A percentile compares a stretch with the other conserved stretches of the same genome.
These are phyloP conservation scores for Fusarium sp. DNA, from an alignment of 2,329 filamentous ascomycete species.

Conservation along the genomic window DNA sequence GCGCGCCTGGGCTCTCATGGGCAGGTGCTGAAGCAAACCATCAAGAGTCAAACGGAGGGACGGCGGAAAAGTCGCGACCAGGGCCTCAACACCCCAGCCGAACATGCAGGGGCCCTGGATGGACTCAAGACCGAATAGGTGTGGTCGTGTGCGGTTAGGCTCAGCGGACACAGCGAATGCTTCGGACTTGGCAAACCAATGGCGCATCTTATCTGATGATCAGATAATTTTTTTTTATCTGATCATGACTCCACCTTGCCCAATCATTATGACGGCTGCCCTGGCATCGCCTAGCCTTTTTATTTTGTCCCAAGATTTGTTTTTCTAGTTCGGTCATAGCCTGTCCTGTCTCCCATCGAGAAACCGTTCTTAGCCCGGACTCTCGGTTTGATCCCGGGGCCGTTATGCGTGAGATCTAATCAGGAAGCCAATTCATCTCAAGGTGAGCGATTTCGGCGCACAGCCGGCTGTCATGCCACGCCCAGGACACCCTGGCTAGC, in stretches of 20 bases:
- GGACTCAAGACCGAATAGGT: not conserved
- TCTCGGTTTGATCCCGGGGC: not conserved
- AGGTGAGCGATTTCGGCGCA: constrained; percentile 14
- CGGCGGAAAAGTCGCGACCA: not conserved
- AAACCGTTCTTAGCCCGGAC: not conserved
- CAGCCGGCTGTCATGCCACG: not conserved
- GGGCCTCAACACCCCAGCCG: not conserved
- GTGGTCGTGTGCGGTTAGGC: not conserved
- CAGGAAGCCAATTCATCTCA: constrained; percentile 8
- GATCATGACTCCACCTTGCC: constrained; percentile 10
- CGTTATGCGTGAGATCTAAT: constrained; percentile 7
- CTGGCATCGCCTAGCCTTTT: not conserved
- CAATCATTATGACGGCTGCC: not conserved
- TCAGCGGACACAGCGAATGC: not conserved
- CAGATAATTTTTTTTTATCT: constrained; percentile 32
- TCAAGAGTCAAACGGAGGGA: not conserved
- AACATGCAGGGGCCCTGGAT: not conserved
- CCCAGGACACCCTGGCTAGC: not conserved
- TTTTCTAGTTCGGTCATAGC: not conserved
- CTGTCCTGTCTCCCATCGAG: not conserved
- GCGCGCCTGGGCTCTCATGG: not conserved
- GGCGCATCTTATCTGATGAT: constrained; percentile 40
- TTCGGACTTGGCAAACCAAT: constrained; percentile 19
- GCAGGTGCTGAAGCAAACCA: not conserved
- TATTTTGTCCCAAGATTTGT: not conserved